Conservation (phyloP, 306 rosid genomes). For the Pterocarpus santalinus region DNA sequence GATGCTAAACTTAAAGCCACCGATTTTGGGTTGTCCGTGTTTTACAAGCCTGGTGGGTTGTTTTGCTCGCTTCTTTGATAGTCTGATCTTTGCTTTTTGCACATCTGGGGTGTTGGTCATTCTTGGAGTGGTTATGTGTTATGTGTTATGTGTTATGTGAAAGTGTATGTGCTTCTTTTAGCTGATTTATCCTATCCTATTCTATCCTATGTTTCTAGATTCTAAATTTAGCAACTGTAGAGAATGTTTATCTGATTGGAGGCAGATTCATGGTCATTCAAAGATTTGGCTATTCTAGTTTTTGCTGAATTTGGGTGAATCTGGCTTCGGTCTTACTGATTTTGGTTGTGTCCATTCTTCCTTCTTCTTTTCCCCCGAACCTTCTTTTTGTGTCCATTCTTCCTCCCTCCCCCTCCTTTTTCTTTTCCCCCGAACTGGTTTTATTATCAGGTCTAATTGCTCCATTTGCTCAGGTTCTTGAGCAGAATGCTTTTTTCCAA, state of each 20-base stretch:
- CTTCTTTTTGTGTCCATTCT: too few relatives aligned
- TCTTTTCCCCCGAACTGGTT: background rate
- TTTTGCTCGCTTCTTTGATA: background rate
- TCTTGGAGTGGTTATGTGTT: too few relatives aligned
- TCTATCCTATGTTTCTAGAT: background rate
- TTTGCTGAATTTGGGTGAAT: constrained; percentile 1
- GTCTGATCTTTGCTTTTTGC: too few relatives aligned
- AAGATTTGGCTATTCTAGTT: background rate
- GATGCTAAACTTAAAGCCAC: constrained; percentile 68
- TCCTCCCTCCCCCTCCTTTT: too few relatives aligned
- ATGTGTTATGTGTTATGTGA: too few relatives aligned
- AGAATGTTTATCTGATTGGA: constrained; percentile 26
- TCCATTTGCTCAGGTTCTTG: background rate
- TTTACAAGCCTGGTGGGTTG: constrained; percentile 60
- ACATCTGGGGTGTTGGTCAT: too few relatives aligned
- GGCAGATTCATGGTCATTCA: constrained; percentile 2
- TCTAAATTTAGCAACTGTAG: constrained; percentile 4
- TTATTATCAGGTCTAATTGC: background rate
- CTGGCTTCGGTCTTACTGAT: background rate
- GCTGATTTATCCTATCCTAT: background rate
- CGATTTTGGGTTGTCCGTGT: constrained; percentile 64
- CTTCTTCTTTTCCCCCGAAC: too few relatives aligned
- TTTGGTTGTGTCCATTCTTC: too few relatives aligned
- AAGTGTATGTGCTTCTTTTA: too few relatives aligned
- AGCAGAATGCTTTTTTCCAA: background rate